Percentiles rank a stretch among this genome's conserved stretches.
Evolutionary conservation across 1,284 basidiomycete genomes (phyloP).

Genomic region (Microbotryum violaceum): DNA sequence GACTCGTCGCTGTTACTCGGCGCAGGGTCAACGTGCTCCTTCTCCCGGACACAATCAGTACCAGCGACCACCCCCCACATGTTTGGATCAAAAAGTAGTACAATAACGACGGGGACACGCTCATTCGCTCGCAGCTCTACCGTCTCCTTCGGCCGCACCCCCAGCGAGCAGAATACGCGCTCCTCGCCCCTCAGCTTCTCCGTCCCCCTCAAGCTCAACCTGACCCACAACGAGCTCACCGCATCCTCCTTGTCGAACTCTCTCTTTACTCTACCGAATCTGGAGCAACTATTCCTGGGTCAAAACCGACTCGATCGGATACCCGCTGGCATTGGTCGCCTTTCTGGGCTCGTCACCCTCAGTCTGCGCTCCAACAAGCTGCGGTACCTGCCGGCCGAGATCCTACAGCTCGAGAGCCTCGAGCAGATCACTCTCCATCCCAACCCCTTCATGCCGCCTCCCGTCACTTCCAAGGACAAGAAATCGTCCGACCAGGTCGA

Average conservation of each 20-base stretch:
- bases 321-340: conserved; percentile 28
- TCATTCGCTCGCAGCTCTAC: conserved; percentile 7
- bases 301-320: conserved; percentile 25
- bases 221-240: conserved; percentile 27
- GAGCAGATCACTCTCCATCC: conserved; percentile 10
- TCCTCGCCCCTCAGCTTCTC: background rate
- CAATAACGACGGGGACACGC: background rate
- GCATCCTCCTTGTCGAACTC: conserved; percentile 24
- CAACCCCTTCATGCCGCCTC: conserved; percentile 18
- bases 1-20: background rate
- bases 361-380: conserved; percentile 26
- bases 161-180: background rate
- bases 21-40: background rate
- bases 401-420: conserved; percentile 25
- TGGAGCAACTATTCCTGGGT: conserved; percentile 24
- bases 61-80: background rate
- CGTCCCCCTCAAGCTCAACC: conserved; percentile 24
- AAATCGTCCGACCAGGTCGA: background rate
- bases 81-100: background rate
- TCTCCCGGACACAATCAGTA: conserved; percentile 1
- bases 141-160: conserved; percentile 3
- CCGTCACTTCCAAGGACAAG: background rate
- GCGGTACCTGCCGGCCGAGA: conserved; percentile 31
- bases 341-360: conserved; percentile 23
- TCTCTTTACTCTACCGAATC: conserved; percentile 29